phyloP scores from a whole-genome alignment of 495 filamentous ascomycete genomes.

The Trichoderma orchidacearum region DNA sequence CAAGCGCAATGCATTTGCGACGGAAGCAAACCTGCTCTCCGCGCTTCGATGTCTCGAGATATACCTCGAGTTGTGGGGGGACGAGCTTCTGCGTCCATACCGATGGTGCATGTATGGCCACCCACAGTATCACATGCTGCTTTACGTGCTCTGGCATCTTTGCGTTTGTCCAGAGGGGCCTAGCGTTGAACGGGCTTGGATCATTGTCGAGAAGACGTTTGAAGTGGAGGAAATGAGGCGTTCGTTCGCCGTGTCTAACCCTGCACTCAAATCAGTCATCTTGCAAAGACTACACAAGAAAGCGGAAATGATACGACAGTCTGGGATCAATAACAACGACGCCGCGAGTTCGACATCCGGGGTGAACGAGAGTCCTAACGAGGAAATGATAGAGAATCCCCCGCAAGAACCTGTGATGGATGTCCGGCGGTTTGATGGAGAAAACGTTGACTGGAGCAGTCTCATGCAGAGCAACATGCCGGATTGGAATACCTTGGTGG shows the following conservation, averaged over 20 bases:
- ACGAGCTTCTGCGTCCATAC: constrained; percentile 4
- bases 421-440: background rate
- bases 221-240: background rate
- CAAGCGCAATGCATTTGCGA: background rate
- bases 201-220: background rate
- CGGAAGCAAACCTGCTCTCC: constrained; percentile 4
- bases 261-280: background rate
- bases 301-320: background rate
- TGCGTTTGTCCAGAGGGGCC: constrained; percentile 3
- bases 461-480: background rate
- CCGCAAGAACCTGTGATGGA: background rate
- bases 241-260: background rate
- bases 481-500: background rate
- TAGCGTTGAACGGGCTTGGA: constrained; percentile 5
- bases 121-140: constrained; percentile 5
- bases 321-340: background rate
- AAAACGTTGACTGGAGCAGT: background rate
- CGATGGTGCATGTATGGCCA: constrained; percentile 3
- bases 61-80: background rate
- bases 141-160: constrained; percentile 8
- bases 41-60: constrained; percentile 4
- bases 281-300: background rate
- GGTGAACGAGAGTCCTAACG: background rate
- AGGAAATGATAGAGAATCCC: background rate
- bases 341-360: background rate